Base-by-base conservation (phyloP, 768 basidiomycete genomes). In the Psilocybe subaeruginosa region DNA sequence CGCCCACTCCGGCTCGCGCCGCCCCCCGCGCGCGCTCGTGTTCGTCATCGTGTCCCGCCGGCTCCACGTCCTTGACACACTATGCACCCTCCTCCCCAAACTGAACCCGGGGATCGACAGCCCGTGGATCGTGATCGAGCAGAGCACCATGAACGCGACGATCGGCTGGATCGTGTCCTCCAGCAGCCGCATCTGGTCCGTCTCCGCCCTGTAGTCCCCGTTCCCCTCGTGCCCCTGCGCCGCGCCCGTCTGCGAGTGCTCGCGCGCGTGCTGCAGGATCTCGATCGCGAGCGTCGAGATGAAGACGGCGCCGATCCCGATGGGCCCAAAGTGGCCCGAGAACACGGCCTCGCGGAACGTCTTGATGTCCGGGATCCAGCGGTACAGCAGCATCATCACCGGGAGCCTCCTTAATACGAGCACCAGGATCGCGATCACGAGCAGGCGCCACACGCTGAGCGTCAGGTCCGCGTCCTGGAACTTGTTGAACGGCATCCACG, bases 311-410 rank as follows among this genome's bases (percentile, higher is more conserved):
- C 90, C 90, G 54, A 93, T 83, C 31, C 90, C 90, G 63, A 92
- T 92, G 19, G 93, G 92, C 11, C 95, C 97, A 72, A 98, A 99
- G 77, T 98, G 96, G 0, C 97, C 97, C 43, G 86, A 90, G 74
- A 99, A 99, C 3, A 96, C 65, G 0, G 97, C 97, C 75, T 99
- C 97, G 48, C 93, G 82, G 62, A 95, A 85, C 0, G 91, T 98
- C 79, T 97, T 97, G 67, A 99, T 85, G 70, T 99, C 97, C 0
- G 97, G 97, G 60, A 99, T 97, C 85, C 90, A 98, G 69, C 79
- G 88, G 77, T 97, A 97, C 43, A 96, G 72, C 0, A 85, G 86
- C 27, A 97, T 78, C 73, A 99, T 91, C 62, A 89, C 71, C 0
- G 97, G 97, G 14, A 99, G 78, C 14, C 97, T 82, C 31, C 94